Conservation (phyloP, 1,284 basidiomycete species). For the Fistulina hepatica region DNA sequence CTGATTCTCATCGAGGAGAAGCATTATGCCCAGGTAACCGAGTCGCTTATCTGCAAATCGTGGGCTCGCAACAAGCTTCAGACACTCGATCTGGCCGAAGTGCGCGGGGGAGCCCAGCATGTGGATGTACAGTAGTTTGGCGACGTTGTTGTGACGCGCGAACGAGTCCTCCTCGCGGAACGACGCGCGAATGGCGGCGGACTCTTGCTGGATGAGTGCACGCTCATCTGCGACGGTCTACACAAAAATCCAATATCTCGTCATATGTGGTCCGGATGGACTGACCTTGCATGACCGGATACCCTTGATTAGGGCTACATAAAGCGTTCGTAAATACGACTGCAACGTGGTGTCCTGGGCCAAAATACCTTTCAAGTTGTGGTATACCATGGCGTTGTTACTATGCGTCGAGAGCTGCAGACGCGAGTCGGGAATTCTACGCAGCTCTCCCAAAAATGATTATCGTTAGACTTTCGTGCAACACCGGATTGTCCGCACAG, state of each 20-base stretch:
- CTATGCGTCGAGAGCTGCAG: too few relatives aligned
- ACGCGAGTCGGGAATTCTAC: too few relatives aligned
- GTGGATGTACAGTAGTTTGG: conserved; percentile 98
- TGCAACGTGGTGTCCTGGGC: too few relatives aligned
- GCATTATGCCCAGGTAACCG: conserved; percentile 97
- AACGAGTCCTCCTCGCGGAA: conserved; percentile 96
- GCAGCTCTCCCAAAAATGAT: too few relatives aligned
- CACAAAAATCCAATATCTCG: conserved; percentile 17
- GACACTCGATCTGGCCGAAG: conserved; percentile 99
- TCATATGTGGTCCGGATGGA: conserved; percentile 8
- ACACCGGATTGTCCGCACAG: too few relatives aligned
- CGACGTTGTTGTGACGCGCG: conserved; percentile 92
- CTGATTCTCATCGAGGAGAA: conserved; percentile 94
- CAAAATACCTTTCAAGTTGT: conserved; percentile 79
- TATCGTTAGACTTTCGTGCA: too few relatives aligned
- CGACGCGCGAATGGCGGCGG: conserved; percentile 92
- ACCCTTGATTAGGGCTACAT: conserved; percentile 84
- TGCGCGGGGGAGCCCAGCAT: conserved; percentile 99
- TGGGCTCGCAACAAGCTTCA: conserved; percentile 98
- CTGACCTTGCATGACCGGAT: conserved; percentile 85
- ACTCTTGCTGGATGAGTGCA: conserved; percentile 95
- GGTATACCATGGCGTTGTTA: conserved; percentile 74
- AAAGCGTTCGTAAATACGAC: conserved; percentile 9
- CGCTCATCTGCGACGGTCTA: conserved; percentile 98
- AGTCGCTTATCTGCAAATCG: conserved; percentile 95